These are phyloP conservation scores for Penicillium odoratum DNA, from an alignment of 495 filamentous ascomycete genomes.

Conservation along the genomic window DNA sequence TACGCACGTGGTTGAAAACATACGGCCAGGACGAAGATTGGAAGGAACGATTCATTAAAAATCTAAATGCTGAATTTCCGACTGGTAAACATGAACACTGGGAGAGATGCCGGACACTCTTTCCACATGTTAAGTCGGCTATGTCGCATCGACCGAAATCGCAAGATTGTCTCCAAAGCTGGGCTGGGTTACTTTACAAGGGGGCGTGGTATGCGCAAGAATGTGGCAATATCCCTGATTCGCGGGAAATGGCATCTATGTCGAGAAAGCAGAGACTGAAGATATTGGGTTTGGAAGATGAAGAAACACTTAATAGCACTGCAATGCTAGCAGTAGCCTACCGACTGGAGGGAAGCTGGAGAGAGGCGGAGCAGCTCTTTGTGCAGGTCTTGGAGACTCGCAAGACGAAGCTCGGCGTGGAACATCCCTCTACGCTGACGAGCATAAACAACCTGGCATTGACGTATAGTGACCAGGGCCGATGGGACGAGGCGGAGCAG, in stretches of 20 bases:
- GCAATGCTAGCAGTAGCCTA: slow-evolving; percentile 15
- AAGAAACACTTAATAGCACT: slow-evolving; percentile 17
- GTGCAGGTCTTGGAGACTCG: background rate
- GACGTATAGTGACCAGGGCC: too few species aligned
- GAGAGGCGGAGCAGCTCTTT: background rate
- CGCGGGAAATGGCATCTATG: slow-evolving; percentile 15
- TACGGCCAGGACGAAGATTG: slow-evolving; percentile 33
- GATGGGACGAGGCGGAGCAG: too few species aligned
- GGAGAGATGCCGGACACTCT: slow-evolving; percentile 26
- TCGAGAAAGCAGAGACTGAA: slow-evolving; percentile 6
- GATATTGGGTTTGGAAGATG: slow-evolving; percentile 13
- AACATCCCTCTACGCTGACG: slow-evolving; percentile 16
- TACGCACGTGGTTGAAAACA: slow-evolving; percentile 25
- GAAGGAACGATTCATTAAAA: slow-evolving; percentile 33
- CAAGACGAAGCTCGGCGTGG: slow-evolving; percentile 14
- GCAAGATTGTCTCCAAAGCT: slow-evolving; percentile 13
- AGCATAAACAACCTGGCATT: background rate
- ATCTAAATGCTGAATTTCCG: slow-evolving; percentile 37
- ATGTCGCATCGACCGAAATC: slow-evolving; percentile 14
- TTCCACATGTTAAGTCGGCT: slow-evolving; percentile 27
- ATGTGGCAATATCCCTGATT: slow-evolving; percentile 14
- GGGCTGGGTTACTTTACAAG: slow-evolving; percentile 26
- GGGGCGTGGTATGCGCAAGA: slow-evolving; percentile 18
- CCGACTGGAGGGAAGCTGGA: slow-evolving; percentile 22
- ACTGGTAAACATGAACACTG: slow-evolving; percentile 37